Evolutionary conservation across 2,329 filamentous ascomycete genomes (phyloP).

Genomic region (Alternaria consortialis): DNA sequence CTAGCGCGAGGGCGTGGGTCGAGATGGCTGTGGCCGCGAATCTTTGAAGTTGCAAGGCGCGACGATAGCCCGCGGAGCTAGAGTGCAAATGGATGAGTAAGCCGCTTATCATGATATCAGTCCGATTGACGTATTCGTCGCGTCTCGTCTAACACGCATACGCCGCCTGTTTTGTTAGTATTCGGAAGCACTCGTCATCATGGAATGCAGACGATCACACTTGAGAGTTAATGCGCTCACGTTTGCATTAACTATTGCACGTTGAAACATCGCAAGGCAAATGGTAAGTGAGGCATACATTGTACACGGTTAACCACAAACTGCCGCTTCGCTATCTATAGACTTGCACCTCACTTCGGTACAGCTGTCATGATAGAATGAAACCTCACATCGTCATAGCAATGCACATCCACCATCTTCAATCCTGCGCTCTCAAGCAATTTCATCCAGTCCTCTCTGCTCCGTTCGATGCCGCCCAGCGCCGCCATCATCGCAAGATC

Average conservation of each 20-base stretch:
- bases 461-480: constrained; percentile 40
- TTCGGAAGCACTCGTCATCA: too few species aligned
- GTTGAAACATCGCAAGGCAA: too few species aligned
- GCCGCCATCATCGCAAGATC: constrained; percentile 38
- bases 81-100: not conserved
- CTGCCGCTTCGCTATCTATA: not conserved
- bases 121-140: not conserved
- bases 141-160: not conserved
- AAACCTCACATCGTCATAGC: constrained; percentile 37
- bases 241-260: too few species aligned
- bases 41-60: not conserved
- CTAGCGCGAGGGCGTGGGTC: not conserved
- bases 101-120: not conserved
- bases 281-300: not conserved
- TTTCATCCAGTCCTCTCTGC: constrained; percentile 26
- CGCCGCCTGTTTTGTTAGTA: too few species aligned
- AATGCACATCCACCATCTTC: constrained; percentile 34
- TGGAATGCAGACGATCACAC: too few species aligned
- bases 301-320: not conserved
- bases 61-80: not conserved
- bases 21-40: not conserved
- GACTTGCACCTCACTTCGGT: not conserved
- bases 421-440: constrained; percentile 37
- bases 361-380: constrained; percentile 35
- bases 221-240: too few species aligned